Evolutionary conservation across 805 yeast genomes (phyloP).

Genomic region (Pichia thaimueangensis): DNA sequence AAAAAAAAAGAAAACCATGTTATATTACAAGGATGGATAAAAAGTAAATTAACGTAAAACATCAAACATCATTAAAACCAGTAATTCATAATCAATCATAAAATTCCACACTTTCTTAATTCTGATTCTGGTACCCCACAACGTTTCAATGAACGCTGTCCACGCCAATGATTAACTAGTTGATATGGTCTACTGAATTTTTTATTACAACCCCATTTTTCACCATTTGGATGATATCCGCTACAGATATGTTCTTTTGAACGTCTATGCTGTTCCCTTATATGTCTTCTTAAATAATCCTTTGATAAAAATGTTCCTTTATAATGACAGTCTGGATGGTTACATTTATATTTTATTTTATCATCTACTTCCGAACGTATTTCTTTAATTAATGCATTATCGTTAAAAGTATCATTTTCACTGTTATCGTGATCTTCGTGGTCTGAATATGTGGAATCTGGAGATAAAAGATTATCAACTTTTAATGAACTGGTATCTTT

Average conservation of each 20-base stretch:
- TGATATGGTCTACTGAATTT: constrained; percentile 30
- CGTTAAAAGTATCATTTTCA: constrained; percentile 1
- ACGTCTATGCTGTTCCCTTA: constrained; percentile 27
- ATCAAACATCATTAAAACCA: no score
- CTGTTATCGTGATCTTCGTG: neutral
- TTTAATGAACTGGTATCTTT: no score
- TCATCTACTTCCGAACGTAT: neutral
- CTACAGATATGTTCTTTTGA: constrained; percentile 23
- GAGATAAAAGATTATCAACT: neutral
- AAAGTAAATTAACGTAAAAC: no score
- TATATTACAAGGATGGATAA: no score
- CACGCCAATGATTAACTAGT: constrained; percentile 30
- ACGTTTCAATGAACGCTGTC: constrained; percentile 25
- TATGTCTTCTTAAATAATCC: constrained; percentile 27
- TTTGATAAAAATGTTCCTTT: constrained; percentile 27
- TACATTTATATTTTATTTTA: constrained; percentile 15
- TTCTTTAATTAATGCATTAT: constrained; percentile 1
- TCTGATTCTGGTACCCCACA: constrained; percentile 26
- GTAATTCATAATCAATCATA: neutral
- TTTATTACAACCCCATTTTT: constrained; percentile 29
- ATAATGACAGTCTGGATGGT: constrained; percentile 22
- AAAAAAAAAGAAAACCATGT: no score
- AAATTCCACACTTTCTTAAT: constrained; percentile 2
- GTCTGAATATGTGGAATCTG: neutral
- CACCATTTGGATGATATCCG: constrained; percentile 19